A percentile compares a stretch with the other conserved stretches of the same genome.
phyloP scores from a whole-genome alignment of 176 grass and related monocot species.

The Eleusine indica region DNA sequence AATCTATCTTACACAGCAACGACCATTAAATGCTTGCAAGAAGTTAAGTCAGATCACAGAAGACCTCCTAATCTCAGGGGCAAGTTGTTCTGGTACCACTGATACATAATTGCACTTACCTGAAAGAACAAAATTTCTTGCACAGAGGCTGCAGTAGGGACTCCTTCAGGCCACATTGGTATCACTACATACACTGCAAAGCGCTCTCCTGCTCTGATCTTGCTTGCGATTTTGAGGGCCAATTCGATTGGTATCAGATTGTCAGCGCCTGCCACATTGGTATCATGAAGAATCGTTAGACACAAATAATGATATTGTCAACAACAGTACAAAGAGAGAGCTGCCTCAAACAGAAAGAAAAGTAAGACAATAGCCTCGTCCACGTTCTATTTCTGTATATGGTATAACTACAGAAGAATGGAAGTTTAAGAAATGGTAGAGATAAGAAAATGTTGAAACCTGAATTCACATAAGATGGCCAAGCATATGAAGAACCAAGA shows the following conservation, averaged over 20 bases:
- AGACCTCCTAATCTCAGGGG: not conserved
- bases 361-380: not conserved
- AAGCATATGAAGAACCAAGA: conserved; percentile 92
- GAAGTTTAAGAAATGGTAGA: not conserved
- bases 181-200: conserved; percentile 97
- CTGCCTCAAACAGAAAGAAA: conserved; percentile 26
- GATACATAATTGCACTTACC: conserved; percentile 52
- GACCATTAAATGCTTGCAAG: conserved; percentile 1
- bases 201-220: conserved; percentile 74
- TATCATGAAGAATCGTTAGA: conserved; percentile 19
- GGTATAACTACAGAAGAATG: not conserved
- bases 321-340: not conserved
- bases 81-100: not conserved
- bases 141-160: conserved; percentile 68
- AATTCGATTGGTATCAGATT: conserved; percentile 96
- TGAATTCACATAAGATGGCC: conserved; percentile 84
- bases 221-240: conserved; percentile 89
- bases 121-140: conserved; percentile 98
- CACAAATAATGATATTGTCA: not conserved
- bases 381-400: not conserved
- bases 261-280: conserved; percentile 67
- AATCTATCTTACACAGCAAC: not conserved
- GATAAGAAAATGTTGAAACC: conserved; percentile 44
- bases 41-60: not conserved
- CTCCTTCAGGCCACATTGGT: conserved; percentile 99